Conservation (phyloP, 306 rosid species). For the Vigna angularis region DNA sequence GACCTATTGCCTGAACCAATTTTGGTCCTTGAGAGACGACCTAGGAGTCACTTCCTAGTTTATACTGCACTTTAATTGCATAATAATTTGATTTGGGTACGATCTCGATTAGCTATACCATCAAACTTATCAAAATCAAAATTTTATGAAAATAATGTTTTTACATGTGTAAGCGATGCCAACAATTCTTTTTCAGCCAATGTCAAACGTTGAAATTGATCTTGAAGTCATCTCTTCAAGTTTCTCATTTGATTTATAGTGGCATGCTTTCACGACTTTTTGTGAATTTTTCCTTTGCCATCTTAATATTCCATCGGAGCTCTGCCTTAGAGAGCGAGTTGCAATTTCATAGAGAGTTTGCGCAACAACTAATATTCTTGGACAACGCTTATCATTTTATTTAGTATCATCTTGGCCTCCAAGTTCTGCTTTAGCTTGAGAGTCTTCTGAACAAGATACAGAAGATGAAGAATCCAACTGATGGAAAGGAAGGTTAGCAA, state of each 20-base stretch:
- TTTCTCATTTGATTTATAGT: slow-evolving; percentile 66
- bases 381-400: slow-evolving; percentile 59
- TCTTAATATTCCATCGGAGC: slow-evolving; percentile 61
- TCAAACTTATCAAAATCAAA: no score
- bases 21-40: no score
- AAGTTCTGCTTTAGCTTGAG: slow-evolving; percentile 52
- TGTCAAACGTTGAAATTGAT: slow-evolving; percentile 38
- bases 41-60: no score
- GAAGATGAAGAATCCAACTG: slow-evolving; percentile 56
- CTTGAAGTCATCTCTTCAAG: slow-evolving; percentile 55
- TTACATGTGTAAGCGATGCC: no score
- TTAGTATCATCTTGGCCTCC: slow-evolving; percentile 56
- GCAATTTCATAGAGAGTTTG: slow-evolving; percentile 75
- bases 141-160: no score
- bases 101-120: no score
- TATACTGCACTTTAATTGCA: no score
- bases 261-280: slow-evolving; percentile 74
- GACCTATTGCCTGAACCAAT: no score
- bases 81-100: no score
- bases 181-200: no score
- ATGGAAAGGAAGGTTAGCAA: slow-evolving; percentile 55
- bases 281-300: slow-evolving; percentile 87
- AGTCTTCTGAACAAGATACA: slow-evolving; percentile 58
- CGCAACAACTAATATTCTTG: slow-evolving; percentile 73
- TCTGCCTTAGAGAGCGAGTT: slow-evolving; percentile 51